phyloP scores from a whole-genome alignment of 768 basidiomycete species.

The Rhizopogon vulgaris region DNA sequence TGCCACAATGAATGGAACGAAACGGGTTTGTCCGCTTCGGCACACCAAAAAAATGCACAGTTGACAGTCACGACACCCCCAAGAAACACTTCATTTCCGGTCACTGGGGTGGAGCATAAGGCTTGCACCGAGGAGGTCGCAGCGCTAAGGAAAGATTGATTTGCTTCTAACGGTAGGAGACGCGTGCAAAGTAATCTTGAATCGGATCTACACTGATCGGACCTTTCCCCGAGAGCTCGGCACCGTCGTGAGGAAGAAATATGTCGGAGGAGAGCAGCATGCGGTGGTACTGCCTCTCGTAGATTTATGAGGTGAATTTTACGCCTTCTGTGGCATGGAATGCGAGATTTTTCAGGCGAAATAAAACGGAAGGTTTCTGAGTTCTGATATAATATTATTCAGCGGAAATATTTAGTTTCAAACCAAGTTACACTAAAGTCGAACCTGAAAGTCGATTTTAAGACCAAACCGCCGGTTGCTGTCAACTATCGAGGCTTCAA shows the following conservation, averaged over 20 bases:
- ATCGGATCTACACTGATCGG: conserved; percentile 25
- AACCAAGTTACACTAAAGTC: conserved; percentile 13
- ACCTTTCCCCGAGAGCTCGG: conserved; percentile 13
- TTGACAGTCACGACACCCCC: background rate
- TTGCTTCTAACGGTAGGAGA: background rate
- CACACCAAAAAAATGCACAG: background rate
- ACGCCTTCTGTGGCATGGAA: background rate
- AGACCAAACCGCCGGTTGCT: conserved; percentile 3
- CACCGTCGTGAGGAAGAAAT: conserved; percentile 12
- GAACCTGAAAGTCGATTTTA: conserved; percentile 9
- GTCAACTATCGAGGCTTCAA: background rate
- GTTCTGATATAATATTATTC: conserved; percentile 15
- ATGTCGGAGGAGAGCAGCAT: background rate
- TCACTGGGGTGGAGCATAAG: background rate
- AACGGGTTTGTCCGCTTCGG: background rate
- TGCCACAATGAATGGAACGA: conserved; percentile 7
- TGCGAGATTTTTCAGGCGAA: background rate
- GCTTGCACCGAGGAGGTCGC: background rate
- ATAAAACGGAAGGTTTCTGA: background rate
- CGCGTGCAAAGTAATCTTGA: conserved; percentile 13
- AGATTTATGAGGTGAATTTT: background rate
- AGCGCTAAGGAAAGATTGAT: background rate
- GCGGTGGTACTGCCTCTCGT: background rate
- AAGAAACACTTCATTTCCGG: background rate
- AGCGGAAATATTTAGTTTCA: conserved; percentile 20